A percentile compares a stretch with the other conserved stretches of the same genome.
Evolutionary conservation across 495 filamentous ascomycete species (phyloP).

Genomic region (Trichoderma orchidacearum): DNA sequence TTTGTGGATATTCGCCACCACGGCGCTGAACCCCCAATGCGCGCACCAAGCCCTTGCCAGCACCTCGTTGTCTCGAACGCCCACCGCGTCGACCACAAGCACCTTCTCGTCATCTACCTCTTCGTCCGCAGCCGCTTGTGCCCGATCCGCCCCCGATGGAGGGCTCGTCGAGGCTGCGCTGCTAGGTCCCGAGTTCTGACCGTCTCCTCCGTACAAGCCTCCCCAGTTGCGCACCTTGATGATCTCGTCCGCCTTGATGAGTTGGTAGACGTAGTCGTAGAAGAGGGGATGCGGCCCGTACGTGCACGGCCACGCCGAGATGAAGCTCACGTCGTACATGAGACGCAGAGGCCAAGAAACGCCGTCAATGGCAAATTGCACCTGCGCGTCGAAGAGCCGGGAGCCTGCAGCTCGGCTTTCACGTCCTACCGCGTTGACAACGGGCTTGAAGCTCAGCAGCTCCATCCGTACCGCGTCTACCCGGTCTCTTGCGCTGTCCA

Average conservation of each 20-base stretch:
- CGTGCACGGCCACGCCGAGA: slow-evolving; percentile 52
- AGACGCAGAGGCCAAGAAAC: slow-evolving; percentile 49
- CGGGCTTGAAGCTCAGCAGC: slow-evolving; percentile 23
- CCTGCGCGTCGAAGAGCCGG: slow-evolving; percentile 43
- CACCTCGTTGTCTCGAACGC: slow-evolving; percentile 58
- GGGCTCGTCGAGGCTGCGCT: slow-evolving; percentile 11
- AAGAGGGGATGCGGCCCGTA: slow-evolving; percentile 57
- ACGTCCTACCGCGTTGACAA: neutral
- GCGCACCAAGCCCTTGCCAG: slow-evolving; percentile 60
- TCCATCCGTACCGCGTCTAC: slow-evolving; percentile 54
- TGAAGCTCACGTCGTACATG: slow-evolving; percentile 50
- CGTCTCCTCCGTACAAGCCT: slow-evolving; percentile 11
- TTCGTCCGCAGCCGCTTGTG: slow-evolving; percentile 3
- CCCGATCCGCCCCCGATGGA: neutral
- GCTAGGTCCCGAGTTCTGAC: slow-evolving; percentile 6
- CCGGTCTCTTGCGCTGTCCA: slow-evolving; percentile 20
- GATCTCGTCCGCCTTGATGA: slow-evolving; percentile 42
- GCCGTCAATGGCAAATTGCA: slow-evolving; percentile 54
- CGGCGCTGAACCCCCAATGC: slow-evolving; percentile 51
- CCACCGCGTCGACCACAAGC: slow-evolving; percentile 55
- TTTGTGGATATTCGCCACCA: slow-evolving; percentile 49
- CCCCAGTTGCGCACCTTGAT: slow-evolving; percentile 51
- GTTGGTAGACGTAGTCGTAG: slow-evolving; percentile 46
- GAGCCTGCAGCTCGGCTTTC: slow-evolving; percentile 11
- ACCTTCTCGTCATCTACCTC: slow-evolving; percentile 41